Evolutionary conservation across 495 filamentous ascomycete genomes (phyloP).

Genomic region (Penicillium bovifimosum): DNA sequence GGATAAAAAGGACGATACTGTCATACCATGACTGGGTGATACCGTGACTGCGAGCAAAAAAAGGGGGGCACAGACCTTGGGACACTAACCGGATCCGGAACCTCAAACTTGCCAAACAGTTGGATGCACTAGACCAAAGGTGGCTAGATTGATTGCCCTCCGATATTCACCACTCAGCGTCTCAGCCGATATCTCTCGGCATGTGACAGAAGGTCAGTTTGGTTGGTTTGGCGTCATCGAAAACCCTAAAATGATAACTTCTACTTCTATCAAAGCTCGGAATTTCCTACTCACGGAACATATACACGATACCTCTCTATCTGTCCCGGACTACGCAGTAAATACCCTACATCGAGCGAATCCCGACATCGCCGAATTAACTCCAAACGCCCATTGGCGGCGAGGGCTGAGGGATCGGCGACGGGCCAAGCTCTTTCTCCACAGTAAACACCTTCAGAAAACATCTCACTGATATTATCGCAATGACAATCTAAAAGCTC

Average conservation of each 20-base stretch:
- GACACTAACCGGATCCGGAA: slow-evolving; percentile 6
- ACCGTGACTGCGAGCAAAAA: slow-evolving; percentile 3
- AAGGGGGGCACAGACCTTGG: slow-evolving; percentile 1
- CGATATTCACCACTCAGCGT: background rate
- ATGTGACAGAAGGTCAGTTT: background rate
- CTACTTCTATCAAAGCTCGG: too few species aligned
- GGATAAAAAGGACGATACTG: background rate
- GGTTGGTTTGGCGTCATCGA: background rate
- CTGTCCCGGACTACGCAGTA: too few species aligned
- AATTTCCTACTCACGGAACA: too few species aligned
- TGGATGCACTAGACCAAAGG: background rate
- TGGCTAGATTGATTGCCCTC: background rate
- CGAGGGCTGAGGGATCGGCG: background rate
- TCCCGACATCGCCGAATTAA: slow-evolving; percentile 1
- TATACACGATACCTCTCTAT: background rate
- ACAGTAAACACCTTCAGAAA: slow-evolving; percentile 3
- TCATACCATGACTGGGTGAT: background rate
- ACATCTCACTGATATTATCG: slow-evolving; percentile 1
- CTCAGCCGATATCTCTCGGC: background rate
- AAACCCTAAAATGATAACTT: too few species aligned
- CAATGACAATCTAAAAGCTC: background rate
- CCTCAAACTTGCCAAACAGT: slow-evolving; percentile 9
- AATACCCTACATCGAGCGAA: background rate
- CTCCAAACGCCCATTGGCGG: background rate
- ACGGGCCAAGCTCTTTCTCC: slow-evolving; percentile 3